A percentile compares a stretch with the other conserved stretches of the same genome.
Evolutionary conservation across 805 yeast genomes (phyloP).

Genomic region (Ogataea siamensis): DNA sequence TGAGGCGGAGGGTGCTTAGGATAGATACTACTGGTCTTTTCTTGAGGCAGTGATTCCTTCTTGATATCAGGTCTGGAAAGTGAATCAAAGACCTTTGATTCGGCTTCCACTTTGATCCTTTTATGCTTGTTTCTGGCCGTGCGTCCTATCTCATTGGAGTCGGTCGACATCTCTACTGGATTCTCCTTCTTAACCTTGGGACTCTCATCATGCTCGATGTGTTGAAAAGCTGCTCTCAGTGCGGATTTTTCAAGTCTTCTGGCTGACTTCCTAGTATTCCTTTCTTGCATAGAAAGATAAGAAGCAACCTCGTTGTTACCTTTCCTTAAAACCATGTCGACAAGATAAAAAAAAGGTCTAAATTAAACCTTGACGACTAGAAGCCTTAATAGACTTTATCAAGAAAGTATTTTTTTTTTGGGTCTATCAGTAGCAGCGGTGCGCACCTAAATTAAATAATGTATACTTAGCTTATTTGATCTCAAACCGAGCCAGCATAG

Average conservation of each 20-base stretch:
- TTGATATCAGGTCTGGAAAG: not conserved
- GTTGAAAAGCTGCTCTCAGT: too few relatives aligned
- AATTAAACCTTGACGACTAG: too few relatives aligned
- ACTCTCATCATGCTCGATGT: too few relatives aligned
- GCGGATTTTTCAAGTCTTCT: too few relatives aligned
- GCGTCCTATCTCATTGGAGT: too few relatives aligned
- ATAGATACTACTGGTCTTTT: not conserved
- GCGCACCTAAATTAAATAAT: not conserved
- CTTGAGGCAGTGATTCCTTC: not conserved
- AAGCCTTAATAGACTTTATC: too few relatives aligned
- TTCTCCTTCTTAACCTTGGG: too few relatives aligned
- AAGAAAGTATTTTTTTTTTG: not conserved
- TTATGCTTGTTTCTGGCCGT: not conserved
- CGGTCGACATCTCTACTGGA: too few relatives aligned
- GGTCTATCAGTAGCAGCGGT: not conserved
- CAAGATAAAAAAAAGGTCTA: too few relatives aligned
- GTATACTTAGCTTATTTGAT: not conserved
- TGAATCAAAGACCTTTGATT: not conserved
- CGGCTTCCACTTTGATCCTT: slow-evolving; percentile 2
- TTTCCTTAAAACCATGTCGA: not conserved
- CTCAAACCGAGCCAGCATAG: slow-evolving; percentile 28
- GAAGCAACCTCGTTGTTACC: slow-evolving; percentile 1
- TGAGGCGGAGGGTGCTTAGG: slow-evolving; percentile 31
- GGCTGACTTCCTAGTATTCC: slow-evolving; percentile 9
- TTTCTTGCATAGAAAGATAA: slow-evolving; percentile 12